Percentiles rank a stretch among this genome's conserved stretches.
Conservation (phyloP, 176 grass and related monocot genomes). For the Poa annua region DNA sequence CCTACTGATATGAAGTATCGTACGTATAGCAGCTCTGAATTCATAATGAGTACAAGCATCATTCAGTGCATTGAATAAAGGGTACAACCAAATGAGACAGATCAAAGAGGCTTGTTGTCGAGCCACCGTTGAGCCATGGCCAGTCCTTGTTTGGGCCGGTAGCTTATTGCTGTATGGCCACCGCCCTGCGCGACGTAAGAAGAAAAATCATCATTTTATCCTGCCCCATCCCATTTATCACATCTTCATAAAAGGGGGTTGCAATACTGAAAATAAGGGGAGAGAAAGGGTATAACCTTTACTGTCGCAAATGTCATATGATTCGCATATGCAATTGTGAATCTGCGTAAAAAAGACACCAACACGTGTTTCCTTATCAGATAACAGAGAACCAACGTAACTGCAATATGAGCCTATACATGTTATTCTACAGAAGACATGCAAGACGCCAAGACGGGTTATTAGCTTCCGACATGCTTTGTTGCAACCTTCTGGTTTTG, state of each 20-base stretch:
- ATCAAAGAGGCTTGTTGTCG: slow-evolving; percentile 11
- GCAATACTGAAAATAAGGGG: neutral
- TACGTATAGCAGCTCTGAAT: too few species aligned
- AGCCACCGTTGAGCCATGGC: slow-evolving; percentile 47
- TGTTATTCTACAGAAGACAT: too few species aligned
- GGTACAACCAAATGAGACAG: neutral
- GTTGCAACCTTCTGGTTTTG: too few species aligned
- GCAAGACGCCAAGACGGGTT: too few species aligned
- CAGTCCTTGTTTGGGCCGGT: slow-evolving; percentile 46
- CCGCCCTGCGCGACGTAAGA: slow-evolving; percentile 33
- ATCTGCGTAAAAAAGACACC: slow-evolving; percentile 7
- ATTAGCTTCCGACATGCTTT: too few species aligned
- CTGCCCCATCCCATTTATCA: neutral
- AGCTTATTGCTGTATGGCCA: slow-evolving; percentile 40
- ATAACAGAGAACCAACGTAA: neutral
- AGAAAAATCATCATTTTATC: neutral
- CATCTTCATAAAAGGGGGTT: neutral
- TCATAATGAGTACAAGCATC: neutral
- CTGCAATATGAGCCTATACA: too few species aligned
- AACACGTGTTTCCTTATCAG: neutral
- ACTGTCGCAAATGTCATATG: slow-evolving; percentile 49
- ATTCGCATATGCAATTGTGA: slow-evolving; percentile 47
- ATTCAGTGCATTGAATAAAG: neutral
- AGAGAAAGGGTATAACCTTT: too few species aligned
- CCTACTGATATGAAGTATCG: too few species aligned